Evolutionary conservation across 2,329 filamentous ascomycete species (phyloP), one percentile per base, ranked within the genome.

Genomic region (Neofusicoccum parvum): DNA sequence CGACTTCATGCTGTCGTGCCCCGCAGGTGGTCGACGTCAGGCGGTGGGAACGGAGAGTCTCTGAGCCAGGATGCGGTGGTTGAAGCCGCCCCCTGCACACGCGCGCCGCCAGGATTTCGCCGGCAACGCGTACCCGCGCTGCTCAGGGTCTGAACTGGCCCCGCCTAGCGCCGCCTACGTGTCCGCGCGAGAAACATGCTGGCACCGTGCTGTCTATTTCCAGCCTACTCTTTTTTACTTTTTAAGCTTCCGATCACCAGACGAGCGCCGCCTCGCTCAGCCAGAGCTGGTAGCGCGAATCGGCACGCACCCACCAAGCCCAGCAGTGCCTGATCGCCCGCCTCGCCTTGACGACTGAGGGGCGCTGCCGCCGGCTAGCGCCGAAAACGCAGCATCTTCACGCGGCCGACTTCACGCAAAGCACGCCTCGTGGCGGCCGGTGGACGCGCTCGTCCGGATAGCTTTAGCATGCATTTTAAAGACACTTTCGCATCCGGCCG

Each of bases 1-100:
- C 56, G 56, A 48, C 32, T 48, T 60, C 43, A 60, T 49, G 56
- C 43, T 48, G 56, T 60, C 15, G 43, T 20, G 56, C 56, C 56
- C 56, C 56, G 56, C 56, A 37, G 41, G 43, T 37, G n/a, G 27
- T 60, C 56, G 56, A 60, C 56, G 56, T 60, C 56, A 60, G 56
- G 56, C 56, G 39, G 56, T 60, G 56, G 43, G 56, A 60, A 60
- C 56, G 56, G n/a, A 37, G 56, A 20, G 27, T 32, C 27, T 23
- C 41, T 48, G 15, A 32, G n/a, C 56, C 15, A 23, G 41, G 56
- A 60, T 60, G 43, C 56, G 56, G 56, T 48, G 56, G 54, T 60
- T 53, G 20, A 45, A 37, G 41, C 41, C 37, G 27, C 41, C 41
- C 34, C 56, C 56, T 48, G 56, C 56, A 48, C 27, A 32, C 27